Percentiles rank a stretch among this genome's conserved stretches.
Conservation (phyloP, 2,329 filamentous ascomycete species). For the Xylaria sp. region DNA sequence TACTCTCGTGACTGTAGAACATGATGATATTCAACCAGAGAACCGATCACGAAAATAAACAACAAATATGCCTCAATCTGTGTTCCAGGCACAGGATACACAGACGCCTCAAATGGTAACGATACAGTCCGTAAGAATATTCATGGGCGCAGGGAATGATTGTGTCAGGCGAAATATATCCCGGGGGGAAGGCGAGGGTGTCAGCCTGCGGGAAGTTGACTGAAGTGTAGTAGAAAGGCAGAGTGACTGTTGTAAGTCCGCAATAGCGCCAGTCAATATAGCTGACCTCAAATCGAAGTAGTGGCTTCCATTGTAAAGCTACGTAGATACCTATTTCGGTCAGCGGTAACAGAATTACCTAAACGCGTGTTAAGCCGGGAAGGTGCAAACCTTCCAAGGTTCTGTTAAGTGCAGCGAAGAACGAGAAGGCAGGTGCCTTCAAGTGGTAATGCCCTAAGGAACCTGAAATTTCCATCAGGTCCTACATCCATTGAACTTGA, state of each 20-base stretch:
- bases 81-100: neutral
- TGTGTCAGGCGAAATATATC: neutral
- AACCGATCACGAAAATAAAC: neutral
- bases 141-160: neutral
- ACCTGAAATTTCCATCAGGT: neutral
- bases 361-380: constrained; percentile 5
- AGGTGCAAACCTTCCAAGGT: neutral
- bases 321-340: neutral
- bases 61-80: neutral
- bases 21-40: constrained; percentile 59
- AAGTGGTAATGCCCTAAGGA: neutral
- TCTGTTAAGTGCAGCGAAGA: neutral
- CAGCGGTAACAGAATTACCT: neutral
- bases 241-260: neutral
- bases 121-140: constrained; percentile 10
- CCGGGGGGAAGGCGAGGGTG: neutral
- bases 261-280: neutral
- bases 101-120: neutral
- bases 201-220: neutral
- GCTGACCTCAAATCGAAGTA: neutral
- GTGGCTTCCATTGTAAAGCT: constrained; percentile 8
- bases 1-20: constrained; percentile 98
- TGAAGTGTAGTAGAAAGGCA: neutral
- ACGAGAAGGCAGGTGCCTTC: neutral
- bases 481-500: neutral